Evolutionary conservation across 495 filamentous ascomycete genomes (phyloP).

Genomic region (Aspergillus cavernicola): DNA sequence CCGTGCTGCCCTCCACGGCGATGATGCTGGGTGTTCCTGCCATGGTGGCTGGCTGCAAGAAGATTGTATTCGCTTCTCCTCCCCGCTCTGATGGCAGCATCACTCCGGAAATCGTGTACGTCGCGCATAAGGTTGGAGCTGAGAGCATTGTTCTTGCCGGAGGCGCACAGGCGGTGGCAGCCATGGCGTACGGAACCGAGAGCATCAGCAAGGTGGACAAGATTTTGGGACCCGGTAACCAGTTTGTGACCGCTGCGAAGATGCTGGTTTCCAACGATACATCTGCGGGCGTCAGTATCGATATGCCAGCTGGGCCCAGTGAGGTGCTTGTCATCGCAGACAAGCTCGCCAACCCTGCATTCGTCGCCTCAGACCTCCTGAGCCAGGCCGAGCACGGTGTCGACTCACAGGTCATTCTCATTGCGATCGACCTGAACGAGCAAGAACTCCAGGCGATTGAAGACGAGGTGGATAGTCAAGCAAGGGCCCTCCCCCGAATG

Average conservation of each 20-base stretch:
- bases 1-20: conserved; percentile 90
- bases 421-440: conserved; percentile 76
- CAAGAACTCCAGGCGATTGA: conserved; percentile 74
- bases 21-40: conserved; percentile 98
- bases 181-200: conserved; percentile 66
- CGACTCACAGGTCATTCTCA: conserved; percentile 91
- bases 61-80: conserved; percentile 88
- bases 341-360: conserved; percentile 81
- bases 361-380: conserved; percentile 90
- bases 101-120: conserved; percentile 95
- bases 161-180: conserved; percentile 89
- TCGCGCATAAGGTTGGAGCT: conserved; percentile 95
- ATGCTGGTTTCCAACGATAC: conserved; percentile 97
- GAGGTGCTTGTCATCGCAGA: conserved; percentile 98
- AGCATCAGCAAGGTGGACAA: conserved; percentile 94
- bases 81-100: conserved; percentile 85
- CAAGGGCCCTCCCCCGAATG: conserved; percentile 80
- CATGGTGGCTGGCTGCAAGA: conserved; percentile 95
- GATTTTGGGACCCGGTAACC: conserved; percentile 95
- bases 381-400: conserved; percentile 96
- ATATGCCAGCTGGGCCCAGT: conserved; percentile 97
- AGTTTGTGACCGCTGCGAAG: conserved; percentile 98
- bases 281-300: conserved; percentile 88
- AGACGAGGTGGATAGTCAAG: conserved; percentile 84
- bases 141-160: conserved; percentile 93